Base-by-base conservation (phyloP, 106 monocot species). In the Triglochin maritima region DNA sequence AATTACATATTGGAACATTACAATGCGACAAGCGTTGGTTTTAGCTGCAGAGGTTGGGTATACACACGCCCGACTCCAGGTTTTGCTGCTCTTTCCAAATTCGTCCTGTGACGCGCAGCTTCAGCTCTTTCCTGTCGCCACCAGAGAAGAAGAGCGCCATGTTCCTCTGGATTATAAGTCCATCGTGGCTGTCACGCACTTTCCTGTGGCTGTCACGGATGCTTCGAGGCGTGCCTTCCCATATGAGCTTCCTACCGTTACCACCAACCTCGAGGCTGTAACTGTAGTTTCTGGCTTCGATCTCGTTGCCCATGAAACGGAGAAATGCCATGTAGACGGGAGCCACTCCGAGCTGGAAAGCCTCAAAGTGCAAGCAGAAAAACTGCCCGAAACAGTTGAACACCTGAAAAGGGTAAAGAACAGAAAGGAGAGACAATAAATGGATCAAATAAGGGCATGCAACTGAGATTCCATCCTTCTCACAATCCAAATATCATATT, bases 91-190 rank as follows among this genome's bases (percentile, higher is more conserved):
- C 71, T 16, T 61, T 61, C 71, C 71, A 71, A 49, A 71, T 71
- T 50, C 71, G 58, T 2, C 71, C 71, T 3, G 71, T 71, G 17
- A 71, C 71, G 7, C 71, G 29, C 44, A 71, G 62, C 47, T 71
- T 71, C 11, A 71, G 71, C 71, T 71, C 71, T 60, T 61, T 71
- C 29, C 60, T 46, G 7, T 71, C 71, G 6, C 59, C 71, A 1
- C 71, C 71, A 3, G 71, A 71, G 50, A 71, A 71, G 71, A 71
- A 71, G 29, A 71, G 60, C 7, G 71, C 71, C 71, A 71, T 71
- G 71, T 71, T 71, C 49, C 71, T 59, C 48, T 71, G 71, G 50
- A 71, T 71, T 11, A 69, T 69, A 3, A 69, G 59, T n/a, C 69
- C 69, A 15, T 69, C 69, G n/a, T 69, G 69, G 59, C 60, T 71